phyloP scores from a whole-genome alignment of 176 grass and related monocot genomes.

The Thalia dealbata region DNA sequence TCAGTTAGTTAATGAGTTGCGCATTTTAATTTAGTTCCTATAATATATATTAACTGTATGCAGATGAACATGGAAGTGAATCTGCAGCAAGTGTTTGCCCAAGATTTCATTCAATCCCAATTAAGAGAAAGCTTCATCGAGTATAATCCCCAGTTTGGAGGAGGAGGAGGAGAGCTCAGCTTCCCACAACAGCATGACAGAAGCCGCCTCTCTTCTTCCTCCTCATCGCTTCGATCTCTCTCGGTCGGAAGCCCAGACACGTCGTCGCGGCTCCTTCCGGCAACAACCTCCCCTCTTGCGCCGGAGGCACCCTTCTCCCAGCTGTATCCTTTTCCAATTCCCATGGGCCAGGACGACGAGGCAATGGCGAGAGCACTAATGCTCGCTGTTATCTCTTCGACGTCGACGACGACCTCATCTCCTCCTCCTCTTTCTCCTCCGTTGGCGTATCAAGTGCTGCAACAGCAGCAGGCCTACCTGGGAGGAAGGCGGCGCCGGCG shows the following conservation, averaged over 20 bases:
- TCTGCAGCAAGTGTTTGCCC: conserved; percentile 56
- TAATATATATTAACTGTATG: neutral
- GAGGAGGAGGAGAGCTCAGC: neutral
- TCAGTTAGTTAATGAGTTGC: neutral
- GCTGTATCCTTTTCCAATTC: neutral
- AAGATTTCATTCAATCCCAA: conserved; percentile 43
- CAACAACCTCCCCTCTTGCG: neutral
- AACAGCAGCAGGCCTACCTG: neutral
- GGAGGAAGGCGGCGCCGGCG: neutral
- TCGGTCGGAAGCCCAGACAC: neutral
- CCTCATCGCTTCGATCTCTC: neutral
- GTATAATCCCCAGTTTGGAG: conserved; percentile 27
- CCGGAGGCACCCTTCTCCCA: neutral
- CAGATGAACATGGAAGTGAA: conserved; percentile 22
- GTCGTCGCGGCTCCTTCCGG: neutral
- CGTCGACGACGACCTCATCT: neutral
- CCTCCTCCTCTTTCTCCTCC: conserved; percentile 3
- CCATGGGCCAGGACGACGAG: neutral
- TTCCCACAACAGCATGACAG: conserved; percentile 14
- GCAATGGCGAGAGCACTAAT: conserved; percentile 1
- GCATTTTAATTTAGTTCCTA: neutral
- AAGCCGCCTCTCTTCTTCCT: neutral
- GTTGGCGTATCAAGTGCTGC: neutral
- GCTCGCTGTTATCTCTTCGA: neutral
- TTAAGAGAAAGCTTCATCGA: conserved; percentile 35